These are phyloP conservation scores for Gossypium bickii DNA, from an alignment of 345 rosid genomes.

Conservation along the genomic window DNA sequence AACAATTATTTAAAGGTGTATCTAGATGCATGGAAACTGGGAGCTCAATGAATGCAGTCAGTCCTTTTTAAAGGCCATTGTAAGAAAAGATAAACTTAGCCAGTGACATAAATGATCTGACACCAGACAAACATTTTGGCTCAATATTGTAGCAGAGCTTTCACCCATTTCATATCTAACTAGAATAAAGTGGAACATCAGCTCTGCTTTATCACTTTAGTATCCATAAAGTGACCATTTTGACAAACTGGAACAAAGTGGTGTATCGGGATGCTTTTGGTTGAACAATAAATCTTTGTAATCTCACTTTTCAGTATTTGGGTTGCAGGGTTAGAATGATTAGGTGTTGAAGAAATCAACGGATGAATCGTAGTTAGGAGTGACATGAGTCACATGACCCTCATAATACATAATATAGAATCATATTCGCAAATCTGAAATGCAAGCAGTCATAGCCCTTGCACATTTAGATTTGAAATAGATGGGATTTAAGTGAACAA, in stretches of 20 bases:
- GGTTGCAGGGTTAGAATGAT: background rate
- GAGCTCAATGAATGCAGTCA: background rate
- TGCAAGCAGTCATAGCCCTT: background rate
- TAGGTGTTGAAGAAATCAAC: background rate
- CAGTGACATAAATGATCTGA: background rate
- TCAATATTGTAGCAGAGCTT: slow-evolving; percentile 23
- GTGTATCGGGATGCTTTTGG: slow-evolving; percentile 27
- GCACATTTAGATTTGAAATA: background rate
- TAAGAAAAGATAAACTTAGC: background rate
- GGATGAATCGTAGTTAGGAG: background rate
- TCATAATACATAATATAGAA: background rate
- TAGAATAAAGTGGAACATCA: slow-evolving; percentile 27
- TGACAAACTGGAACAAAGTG: slow-evolving; percentile 22
- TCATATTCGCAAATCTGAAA: background rate
- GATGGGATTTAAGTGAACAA: background rate
- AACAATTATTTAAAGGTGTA: slow-evolving; percentile 68
- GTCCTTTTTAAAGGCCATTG: slow-evolving; percentile 2
- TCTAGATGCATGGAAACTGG: slow-evolving; percentile 54
- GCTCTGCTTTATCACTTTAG: slow-evolving; percentile 31
- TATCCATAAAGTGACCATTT: slow-evolving; percentile 33
- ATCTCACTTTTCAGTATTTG: background rate
- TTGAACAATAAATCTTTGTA: background rate
- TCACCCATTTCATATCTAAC: slow-evolving; percentile 29
- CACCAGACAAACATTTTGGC: background rate
- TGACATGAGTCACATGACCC: background rate